Base-by-base conservation (phyloP, 345 rosid genomes). In the Gossypium thurberi region DNA sequence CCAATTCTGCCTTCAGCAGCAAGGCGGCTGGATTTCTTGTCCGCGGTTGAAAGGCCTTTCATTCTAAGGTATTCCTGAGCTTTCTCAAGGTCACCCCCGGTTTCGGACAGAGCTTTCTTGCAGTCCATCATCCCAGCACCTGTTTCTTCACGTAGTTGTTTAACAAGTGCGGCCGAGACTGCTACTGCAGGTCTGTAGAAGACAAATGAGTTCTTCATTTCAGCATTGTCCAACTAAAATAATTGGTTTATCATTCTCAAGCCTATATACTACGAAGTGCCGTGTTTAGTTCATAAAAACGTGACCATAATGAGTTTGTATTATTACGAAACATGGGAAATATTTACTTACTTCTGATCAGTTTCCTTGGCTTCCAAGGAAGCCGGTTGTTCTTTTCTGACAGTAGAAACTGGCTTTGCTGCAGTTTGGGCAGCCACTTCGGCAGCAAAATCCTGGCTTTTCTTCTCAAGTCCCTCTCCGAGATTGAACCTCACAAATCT, bases 81-180 rank as follows among this genome's bases (percentile, higher is more conserved):
- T 84, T 88, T 94, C 85, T 90, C 96, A 26, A 90, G 91, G 71
- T 94, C 89, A 10, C 98, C 98, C 73, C 85, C 92, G n/a, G 94
- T 89, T 84, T 92, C 97, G 1, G 99, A 80, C 48, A 94, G 81
- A 56, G 98, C 97, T 77, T 90, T 94, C 88, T 92, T 94, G 89
- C 99, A 92, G 81, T 94, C 97, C 98, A 92, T 92, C 98, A 92
- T 94, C 43, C 98, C 98, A 0, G 98, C 98, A 78, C 99, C 98
- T 3, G 94, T 90, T 83, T 95, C 98, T 64, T 92, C 99, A 44
- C 98, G 86, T 51, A 95, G 82, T 79, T 90, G 94, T 80, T 92
- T 95, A 69, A 95, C 97, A 40, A 95, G 90, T 61, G 88, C 90
- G 56, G 97, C 96, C 33, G 98, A 89, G 70, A 94, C 80, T 52